Percentiles rank a stretch among this genome's conserved stretches.
Evolutionary conservation across 2,329 filamentous ascomycete genomes (phyloP).

Genomic region (Camillea tinctor): DNA sequence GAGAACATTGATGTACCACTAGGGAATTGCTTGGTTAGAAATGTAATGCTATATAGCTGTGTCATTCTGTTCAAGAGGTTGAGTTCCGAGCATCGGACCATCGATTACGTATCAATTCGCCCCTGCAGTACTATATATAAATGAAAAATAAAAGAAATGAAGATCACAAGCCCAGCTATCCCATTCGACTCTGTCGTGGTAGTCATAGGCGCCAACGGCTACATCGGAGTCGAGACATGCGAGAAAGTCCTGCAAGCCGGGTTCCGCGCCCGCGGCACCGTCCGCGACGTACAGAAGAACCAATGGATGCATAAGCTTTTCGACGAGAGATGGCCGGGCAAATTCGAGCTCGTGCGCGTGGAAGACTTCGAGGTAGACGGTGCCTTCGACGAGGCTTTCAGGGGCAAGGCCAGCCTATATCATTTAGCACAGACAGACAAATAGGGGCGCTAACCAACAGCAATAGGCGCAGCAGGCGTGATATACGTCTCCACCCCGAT

Average conservation of each 20-base stretch:
- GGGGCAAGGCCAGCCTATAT: not conserved
- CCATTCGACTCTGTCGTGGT: not conserved
- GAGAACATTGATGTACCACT: not conserved
- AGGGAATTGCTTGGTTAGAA: not conserved
- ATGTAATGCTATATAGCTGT: not conserved
- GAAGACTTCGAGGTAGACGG: not conserved
- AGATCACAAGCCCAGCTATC: not conserved
- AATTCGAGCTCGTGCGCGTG: not conserved
- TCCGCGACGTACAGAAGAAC: not conserved
- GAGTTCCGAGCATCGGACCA: no score
- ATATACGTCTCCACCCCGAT: not conserved
- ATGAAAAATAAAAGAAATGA: not conserved
- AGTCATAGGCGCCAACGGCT: not conserved
- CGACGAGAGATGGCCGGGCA: not conserved
- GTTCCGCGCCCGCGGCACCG: not conserved
- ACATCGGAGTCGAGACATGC: not conserved
- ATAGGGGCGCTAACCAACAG: not conserved
- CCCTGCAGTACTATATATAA: not conserved
- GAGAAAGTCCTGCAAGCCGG: not conserved
- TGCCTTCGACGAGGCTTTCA: conserved; percentile 1
- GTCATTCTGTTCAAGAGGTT: no score
- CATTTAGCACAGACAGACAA: no score
- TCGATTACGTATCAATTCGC: not conserved
- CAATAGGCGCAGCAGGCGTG: not conserved
- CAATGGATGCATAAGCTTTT: not conserved